Percentiles rank a stretch among this genome's conserved stretches.
These are phyloP conservation scores for Paraconiothyrium sp. DNA, from an alignment of 2,329 filamentous ascomycete genomes.

Conservation along the genomic window DNA sequence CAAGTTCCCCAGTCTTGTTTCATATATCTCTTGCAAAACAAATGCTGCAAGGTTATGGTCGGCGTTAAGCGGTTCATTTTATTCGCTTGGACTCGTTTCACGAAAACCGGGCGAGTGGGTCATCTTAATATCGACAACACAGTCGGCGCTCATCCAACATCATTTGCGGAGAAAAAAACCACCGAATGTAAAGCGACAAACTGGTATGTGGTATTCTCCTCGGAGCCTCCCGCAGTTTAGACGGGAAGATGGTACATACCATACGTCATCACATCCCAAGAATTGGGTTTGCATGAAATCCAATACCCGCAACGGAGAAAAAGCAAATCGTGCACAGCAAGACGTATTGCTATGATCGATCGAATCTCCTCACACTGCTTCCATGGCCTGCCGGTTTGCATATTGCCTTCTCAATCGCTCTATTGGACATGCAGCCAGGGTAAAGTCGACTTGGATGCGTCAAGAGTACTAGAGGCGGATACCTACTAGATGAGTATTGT, in stretches of 20 bases:
- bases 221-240: not conserved
- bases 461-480: not conserved
- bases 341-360: no score
- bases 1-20: not conserved
- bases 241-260: not conserved
- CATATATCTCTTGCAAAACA: slow-evolving; percentile 1
- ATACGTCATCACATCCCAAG: not conserved
- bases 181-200: not conserved
- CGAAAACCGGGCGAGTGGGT: slow-evolving; percentile 2
- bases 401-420: no score
- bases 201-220: not conserved
- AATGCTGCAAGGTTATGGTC: not conserved
- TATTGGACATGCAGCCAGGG: no score
- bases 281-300: not conserved
- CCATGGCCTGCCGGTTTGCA: no score
- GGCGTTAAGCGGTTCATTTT: not conserved
- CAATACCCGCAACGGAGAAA: no score
- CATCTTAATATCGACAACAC: slow-evolving; percentile 3
- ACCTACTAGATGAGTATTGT: not conserved
- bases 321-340: no score
- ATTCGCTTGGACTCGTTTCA: not conserved
- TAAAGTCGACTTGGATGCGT: not conserved
- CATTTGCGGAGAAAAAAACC: not conserved
- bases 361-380: no score
- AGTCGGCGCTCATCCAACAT: not conserved